These are phyloP conservation scores for Aspergillus mulundensis DNA, from an alignment of 495 filamentous ascomycete genomes.

Conservation along the genomic window DNA sequence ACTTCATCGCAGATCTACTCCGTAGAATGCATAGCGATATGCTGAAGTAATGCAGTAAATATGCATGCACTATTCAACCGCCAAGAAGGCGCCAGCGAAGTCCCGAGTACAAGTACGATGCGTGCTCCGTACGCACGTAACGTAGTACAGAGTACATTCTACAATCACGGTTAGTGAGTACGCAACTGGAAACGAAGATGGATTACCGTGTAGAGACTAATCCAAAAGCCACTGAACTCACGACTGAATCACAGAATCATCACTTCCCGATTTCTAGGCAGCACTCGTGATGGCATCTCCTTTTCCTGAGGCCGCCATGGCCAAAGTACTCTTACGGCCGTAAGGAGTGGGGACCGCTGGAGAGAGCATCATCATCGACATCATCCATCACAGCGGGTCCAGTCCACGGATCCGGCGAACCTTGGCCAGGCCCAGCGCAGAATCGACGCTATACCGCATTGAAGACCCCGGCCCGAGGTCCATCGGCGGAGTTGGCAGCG, in stretches of 20 bases:
- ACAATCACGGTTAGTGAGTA: neutral
- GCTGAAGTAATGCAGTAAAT: neutral
- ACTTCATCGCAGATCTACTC: too few species aligned
- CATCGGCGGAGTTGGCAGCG: neutral
- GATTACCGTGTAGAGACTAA: neutral
- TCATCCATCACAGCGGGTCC: neutral
- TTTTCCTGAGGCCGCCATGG: too few species aligned
- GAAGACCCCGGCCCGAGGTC: neutral
- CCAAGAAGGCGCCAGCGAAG: too few species aligned
- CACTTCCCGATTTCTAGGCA: too few species aligned
- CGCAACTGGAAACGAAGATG: neutral
- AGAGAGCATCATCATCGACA: too few species aligned
- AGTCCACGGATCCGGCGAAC: too few species aligned
- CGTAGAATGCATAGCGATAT: neutral
- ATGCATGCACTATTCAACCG: too few species aligned
- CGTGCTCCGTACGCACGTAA: too few species aligned
- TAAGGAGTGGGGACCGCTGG: too few species aligned
- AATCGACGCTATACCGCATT: neutral
- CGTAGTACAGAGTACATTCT: neutral
- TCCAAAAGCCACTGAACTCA: neutral
- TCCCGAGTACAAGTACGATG: too few species aligned
- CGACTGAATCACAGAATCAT: neutral
- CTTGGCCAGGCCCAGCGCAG: neutral
- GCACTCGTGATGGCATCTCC: too few species aligned
- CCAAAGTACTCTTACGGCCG: too few species aligned